These are phyloP conservation scores for Cornus controversa DNA, from an alignment of 148 eudicot genomes.

Conservation along the genomic window DNA sequence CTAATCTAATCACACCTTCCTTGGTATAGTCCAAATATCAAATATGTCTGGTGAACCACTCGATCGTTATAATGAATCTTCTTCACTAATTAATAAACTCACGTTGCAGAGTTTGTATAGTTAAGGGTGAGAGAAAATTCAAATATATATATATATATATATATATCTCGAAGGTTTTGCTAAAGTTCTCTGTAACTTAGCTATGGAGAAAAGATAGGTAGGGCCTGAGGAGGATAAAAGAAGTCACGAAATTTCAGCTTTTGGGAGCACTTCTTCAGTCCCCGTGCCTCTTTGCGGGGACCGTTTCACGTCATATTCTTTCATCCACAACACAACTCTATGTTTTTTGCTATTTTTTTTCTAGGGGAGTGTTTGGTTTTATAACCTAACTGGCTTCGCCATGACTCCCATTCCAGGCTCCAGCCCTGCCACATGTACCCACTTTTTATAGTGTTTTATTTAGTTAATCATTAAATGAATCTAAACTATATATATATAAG, in stretches of 20 bases:
- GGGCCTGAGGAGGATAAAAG: neutral
- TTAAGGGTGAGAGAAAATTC: too few species aligned
- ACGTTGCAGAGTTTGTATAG: too few species aligned
- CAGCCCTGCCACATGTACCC: neutral
- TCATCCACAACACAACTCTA: neutral
- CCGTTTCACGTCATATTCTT: slow-evolving; percentile 3
- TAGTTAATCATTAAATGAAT: too few species aligned
- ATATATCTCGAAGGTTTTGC: too few species aligned
- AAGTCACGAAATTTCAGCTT: slow-evolving; percentile 16
- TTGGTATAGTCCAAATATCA: too few species aligned
- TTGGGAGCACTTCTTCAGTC: slow-evolving; percentile 16
- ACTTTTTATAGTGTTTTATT: neutral
- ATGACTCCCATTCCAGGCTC: neutral
- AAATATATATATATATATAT: too few species aligned
- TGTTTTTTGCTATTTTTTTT: neutral
- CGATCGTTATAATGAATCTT: too few species aligned
- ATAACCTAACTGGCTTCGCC: neutral
- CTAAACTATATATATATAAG: too few species aligned
- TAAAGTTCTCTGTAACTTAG: neutral
- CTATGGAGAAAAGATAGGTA: neutral
- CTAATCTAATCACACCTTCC: too few species aligned
- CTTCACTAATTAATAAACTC: too few species aligned
- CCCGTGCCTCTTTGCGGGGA: slow-evolving; percentile 12
- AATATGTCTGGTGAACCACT: too few species aligned
- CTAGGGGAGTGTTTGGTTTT: neutral